These are phyloP conservation scores for Sistotremastrum niveocremeum DNA, from an alignment of 768 basidiomycete genomes.

Conservation along the genomic window DNA sequence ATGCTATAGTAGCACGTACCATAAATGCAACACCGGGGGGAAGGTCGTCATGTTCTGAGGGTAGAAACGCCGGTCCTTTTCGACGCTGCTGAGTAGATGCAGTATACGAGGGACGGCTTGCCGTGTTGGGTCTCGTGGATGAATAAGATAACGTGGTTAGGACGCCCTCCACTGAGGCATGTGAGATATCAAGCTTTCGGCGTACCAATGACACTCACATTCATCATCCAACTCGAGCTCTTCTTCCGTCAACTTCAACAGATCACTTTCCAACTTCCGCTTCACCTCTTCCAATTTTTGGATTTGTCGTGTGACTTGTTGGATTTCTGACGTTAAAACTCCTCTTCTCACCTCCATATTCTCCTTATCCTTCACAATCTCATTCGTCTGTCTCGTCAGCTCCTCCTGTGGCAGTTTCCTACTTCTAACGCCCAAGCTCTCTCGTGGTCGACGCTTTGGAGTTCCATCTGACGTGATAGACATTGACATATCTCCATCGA, in stretches of 20 bases:
- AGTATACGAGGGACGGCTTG: conserved; percentile 24
- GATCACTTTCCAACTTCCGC: conserved; percentile 63
- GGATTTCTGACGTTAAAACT: conserved; percentile 35
- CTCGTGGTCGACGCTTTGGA: conserved; percentile 40
- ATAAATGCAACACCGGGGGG: conserved; percentile 95
- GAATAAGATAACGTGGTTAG: conserved; percentile 15
- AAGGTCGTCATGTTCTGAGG: conserved; percentile 93
- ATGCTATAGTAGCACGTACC: conserved; percentile 35
- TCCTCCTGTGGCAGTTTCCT: conserved; percentile 77
- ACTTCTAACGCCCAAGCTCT: conserved; percentile 45
- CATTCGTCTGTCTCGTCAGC: conserved; percentile 66
- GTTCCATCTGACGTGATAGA: conserved; percentile 48
- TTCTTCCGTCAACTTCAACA: conserved; percentile 85
- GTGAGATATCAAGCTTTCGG: conserved; percentile 3
- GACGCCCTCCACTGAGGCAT: conserved; percentile 69
- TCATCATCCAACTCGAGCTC: conserved; percentile 96
- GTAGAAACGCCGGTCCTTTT: conserved; percentile 89
- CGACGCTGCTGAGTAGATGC: conserved; percentile 44
- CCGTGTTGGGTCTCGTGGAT: no score
- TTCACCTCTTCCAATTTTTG: conserved; percentile 71
- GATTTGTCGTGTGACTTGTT: conserved; percentile 84
- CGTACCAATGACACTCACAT: conserved; percentile 34
- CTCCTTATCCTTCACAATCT: conserved; percentile 85
- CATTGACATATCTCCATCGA: conserved; percentile 51
- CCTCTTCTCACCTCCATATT: conserved; percentile 84